A percentile compares a stretch with the other conserved stretches of the same genome.
phyloP scores from a whole-genome alignment of 1,284 basidiomycete genomes.

The Agaricales sp. region DNA sequence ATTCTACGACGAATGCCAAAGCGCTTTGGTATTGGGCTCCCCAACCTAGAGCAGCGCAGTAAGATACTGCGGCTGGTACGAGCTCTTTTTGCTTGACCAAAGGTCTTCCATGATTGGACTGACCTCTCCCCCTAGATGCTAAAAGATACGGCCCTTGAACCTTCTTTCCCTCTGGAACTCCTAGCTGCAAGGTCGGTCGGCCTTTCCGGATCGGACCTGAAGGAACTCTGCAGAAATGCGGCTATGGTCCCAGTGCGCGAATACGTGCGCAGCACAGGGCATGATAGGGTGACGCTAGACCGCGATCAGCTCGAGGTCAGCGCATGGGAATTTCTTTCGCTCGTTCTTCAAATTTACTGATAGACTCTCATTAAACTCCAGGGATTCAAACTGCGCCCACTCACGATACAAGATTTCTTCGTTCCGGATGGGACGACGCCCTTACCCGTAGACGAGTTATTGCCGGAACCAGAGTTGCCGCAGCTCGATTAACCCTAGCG shows the following conservation, averaged over 20 bases:
- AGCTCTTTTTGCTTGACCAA: slow-evolving; percentile 12
- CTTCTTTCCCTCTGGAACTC: slow-evolving; percentile 51
- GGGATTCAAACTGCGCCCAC: slow-evolving; percentile 69
- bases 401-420: slow-evolving; percentile 64
- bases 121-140: slow-evolving; percentile 54
- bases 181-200: slow-evolving; percentile 74
- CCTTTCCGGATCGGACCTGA: slow-evolving; percentile 85
- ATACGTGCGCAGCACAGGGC: slow-evolving; percentile 56
- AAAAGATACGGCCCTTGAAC: slow-evolving; percentile 60
- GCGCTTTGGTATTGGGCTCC: slow-evolving; percentile 86
- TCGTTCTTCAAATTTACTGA: background rate
- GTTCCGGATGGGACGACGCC: slow-evolving; percentile 40
- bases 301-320: slow-evolving; percentile 46
- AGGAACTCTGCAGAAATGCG: slow-evolving; percentile 90
- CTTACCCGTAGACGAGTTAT: slow-evolving; percentile 16
- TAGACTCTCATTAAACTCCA: slow-evolving; percentile 18
- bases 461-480: slow-evolving; percentile 16
- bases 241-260: slow-evolving; percentile 90
- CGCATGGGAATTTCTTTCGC: too few species aligned
- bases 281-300: slow-evolving; percentile 40
- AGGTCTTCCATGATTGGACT: background rate
- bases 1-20: slow-evolving; percentile 97
- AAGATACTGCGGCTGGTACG: slow-evolving; percentile 83
- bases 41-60: slow-evolving; percentile 71
- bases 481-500: slow-evolving; percentile 15